Conservation (phyloP, 129 eudicot genomes). For the Artemisia annua region DNA sequence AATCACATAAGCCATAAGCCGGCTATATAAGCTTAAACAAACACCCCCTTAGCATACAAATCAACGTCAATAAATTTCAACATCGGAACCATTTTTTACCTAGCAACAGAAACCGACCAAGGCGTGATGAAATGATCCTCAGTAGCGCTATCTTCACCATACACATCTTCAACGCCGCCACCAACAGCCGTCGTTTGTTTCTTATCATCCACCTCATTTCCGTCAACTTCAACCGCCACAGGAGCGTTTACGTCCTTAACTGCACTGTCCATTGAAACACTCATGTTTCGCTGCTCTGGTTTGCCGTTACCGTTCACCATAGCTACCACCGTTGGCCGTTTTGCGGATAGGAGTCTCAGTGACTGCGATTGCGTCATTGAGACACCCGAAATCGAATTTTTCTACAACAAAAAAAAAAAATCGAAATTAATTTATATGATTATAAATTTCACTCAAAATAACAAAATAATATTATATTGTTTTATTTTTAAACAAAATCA, state of each 20-base stretch:
- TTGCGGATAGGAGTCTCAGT: constrained; percentile 13
- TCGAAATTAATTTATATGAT: background rate
- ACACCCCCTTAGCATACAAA: background rate
- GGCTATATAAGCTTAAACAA: too few relatives aligned
- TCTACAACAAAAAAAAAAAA: constrained; percentile 26
- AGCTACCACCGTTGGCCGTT: constrained; percentile 33
- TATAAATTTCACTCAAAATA: background rate
- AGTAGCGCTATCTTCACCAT: constrained; percentile 42
- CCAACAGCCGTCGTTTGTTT: constrained; percentile 29
- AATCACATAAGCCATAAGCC: too few relatives aligned
- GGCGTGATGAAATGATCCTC: constrained; percentile 44
- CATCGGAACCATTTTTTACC: background rate
- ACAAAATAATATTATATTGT: too few relatives aligned
- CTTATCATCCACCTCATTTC: constrained; percentile 14
- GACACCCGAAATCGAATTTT: constrained; percentile 27
- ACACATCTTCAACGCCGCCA: constrained; percentile 45
- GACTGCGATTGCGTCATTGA: constrained; percentile 39
- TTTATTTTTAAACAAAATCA: too few relatives aligned
- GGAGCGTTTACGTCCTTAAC: constrained; percentile 37
- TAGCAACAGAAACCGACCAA: constrained; percentile 43
- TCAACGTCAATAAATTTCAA: background rate
- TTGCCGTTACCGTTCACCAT: constrained; percentile 29
- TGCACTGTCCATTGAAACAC: constrained; percentile 35
- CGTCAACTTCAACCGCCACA: constrained; percentile 23
- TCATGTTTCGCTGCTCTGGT: constrained; percentile 26